Percentiles rank a stretch among this genome's conserved stretches.
Evolutionary conservation across 495 filamentous ascomycete species (phyloP).

Genomic region (Copromyces sp.): DNA sequence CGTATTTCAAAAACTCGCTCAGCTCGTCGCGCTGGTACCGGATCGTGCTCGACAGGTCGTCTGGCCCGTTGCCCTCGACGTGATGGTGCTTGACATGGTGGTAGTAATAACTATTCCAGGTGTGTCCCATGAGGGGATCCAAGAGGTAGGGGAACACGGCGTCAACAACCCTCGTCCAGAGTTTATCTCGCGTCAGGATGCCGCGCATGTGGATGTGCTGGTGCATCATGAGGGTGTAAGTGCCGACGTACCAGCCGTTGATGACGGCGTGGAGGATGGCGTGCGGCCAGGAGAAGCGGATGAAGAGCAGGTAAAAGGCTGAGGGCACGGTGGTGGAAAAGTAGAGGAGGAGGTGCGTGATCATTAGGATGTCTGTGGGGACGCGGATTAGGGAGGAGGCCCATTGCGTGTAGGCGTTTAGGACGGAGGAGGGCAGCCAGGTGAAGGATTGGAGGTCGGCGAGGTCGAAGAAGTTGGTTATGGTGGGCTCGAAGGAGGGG

Average conservation of each 20-base stretch:
- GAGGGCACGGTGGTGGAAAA: constrained; percentile 56
- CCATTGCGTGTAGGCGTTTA: constrained; percentile 15
- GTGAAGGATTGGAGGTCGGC: constrained; percentile 4
- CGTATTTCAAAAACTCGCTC: constrained; percentile 54
- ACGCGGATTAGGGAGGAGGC: constrained; percentile 21
- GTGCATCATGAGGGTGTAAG: constrained; percentile 72
- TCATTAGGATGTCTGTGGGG: constrained; percentile 47
- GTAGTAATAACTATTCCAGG: constrained; percentile 76
- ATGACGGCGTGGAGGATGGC: constrained; percentile 52
- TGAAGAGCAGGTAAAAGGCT: constrained; percentile 48
- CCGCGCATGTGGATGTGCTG: constrained; percentile 73
- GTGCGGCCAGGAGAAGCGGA: constrained; percentile 54
- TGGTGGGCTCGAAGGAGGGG: constrained; percentile 26
- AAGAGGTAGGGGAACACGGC: constrained; percentile 57
- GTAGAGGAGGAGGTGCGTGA: constrained; percentile 67
- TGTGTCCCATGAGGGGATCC: constrained; percentile 70
- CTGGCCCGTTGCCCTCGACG: constrained; percentile 69
- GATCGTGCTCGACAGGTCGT: constrained; percentile 65
- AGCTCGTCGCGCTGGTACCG: constrained; percentile 63
- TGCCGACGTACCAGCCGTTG: constrained; percentile 53
- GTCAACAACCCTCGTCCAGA: not conserved
- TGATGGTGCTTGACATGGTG: constrained; percentile 83
- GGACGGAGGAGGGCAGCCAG: not conserved
- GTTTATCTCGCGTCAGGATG: constrained; percentile 47
- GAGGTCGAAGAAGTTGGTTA: constrained; percentile 31